phyloP scores from a whole-genome alignment of 805 yeast genomes.

The Ogataea henricii region DNA sequence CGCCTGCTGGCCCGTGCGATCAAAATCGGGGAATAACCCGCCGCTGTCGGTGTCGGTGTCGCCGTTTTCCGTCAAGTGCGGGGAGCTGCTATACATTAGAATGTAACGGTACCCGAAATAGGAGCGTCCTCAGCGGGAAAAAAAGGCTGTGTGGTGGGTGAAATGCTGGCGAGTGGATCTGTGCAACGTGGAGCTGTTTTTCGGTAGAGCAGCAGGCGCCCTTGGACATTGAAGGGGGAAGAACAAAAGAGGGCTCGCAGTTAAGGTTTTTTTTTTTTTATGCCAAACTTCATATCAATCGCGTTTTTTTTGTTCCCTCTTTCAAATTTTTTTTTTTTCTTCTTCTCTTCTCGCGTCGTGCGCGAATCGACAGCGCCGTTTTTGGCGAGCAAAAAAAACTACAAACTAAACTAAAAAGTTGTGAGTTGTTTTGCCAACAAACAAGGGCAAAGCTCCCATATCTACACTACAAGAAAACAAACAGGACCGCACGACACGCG shows the following conservation, averaged over 20 bases:
- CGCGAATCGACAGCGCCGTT: constrained; percentile 2
- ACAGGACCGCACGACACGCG: neutral
- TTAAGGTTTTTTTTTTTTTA: no score
- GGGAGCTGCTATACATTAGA: neutral
- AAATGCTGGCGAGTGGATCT: no score
- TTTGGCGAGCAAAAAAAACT: constrained; percentile 5
- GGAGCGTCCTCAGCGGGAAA: no score
- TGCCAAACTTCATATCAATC: no score
- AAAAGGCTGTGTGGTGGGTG: no score
- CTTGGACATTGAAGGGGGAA: no score
- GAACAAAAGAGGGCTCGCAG: no score
- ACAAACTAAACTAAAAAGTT: neutral
- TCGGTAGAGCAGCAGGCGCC: no score
- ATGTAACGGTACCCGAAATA: no score
- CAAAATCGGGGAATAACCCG: neutral
- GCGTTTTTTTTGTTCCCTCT: no score
- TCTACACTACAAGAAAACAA: neutral
- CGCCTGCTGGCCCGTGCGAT: neutral
- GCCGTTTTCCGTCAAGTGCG: neutral
- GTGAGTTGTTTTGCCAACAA: neutral
- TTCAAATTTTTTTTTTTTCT: neutral
- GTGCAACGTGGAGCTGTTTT: no score
- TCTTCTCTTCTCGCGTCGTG: constrained; percentile 1
- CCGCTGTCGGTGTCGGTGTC: neutral
- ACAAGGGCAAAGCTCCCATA: neutral